Conservation (phyloP, 345 rosid genomes). For the Aurinia saxatilis region DNA sequence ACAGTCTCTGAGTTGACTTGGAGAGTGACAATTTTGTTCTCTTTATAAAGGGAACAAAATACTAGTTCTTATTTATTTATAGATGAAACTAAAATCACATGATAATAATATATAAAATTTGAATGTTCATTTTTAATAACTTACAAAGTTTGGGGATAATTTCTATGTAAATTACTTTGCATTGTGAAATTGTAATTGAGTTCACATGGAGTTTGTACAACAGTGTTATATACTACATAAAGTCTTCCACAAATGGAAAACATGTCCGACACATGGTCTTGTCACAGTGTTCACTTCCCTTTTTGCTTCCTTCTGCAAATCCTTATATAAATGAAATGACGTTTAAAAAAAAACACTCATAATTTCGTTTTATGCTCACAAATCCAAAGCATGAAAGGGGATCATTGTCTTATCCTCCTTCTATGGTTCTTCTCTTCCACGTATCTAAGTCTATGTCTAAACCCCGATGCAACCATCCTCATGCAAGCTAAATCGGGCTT, state of each 20-base stretch:
- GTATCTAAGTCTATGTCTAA: constrained; percentile 29
- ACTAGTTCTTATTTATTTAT: neutral
- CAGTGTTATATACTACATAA: too few species aligned
- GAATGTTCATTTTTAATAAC: too few species aligned
- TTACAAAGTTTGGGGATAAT: neutral
- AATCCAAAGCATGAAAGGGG: constrained; percentile 2
- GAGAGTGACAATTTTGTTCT: constrained; percentile 11
- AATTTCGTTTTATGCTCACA: neutral
- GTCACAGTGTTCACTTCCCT: constrained; percentile 22
- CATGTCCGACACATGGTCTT: constrained; percentile 16
- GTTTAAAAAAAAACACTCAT: neutral
- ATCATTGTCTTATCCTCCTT: constrained; percentile 25
- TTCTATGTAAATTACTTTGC: neutral
- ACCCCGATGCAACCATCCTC: constrained; percentile 72
- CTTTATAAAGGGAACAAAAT: neutral
- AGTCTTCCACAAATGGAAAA: neutral
- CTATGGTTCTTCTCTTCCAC: constrained; percentile 14
- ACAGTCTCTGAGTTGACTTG: constrained; percentile 10
- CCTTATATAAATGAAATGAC: constrained; percentile 8
- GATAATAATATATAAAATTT: too few species aligned
- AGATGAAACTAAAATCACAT: neutral
- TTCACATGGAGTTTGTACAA: neutral
- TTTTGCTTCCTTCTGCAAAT: constrained; percentile 24
- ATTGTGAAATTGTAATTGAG: neutral
- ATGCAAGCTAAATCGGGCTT: constrained; percentile 51